These are phyloP conservation scores for Capsicum baccatum DNA, from an alignment of 257 asterid species.

Conservation along the genomic window DNA sequence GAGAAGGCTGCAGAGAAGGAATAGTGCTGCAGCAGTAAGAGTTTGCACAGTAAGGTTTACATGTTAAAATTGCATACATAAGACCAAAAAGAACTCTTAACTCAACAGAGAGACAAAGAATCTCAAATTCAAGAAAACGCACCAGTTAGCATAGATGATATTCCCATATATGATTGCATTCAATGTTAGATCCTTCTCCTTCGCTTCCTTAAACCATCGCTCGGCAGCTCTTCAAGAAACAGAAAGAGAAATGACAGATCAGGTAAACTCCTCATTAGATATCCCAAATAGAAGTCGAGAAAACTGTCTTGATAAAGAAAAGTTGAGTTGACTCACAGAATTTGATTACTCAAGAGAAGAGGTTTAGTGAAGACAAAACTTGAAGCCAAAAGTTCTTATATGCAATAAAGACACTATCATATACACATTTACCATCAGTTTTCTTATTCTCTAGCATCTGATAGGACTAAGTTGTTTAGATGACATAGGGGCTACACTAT, in stretches of 20 bases:
- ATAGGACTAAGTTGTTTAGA: not conserved
- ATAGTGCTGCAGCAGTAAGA: not conserved
- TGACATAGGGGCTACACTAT: not conserved
- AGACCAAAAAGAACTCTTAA: not conserved
- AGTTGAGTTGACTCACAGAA: not conserved
- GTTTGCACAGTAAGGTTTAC: not conserved
- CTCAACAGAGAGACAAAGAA: not conserved
- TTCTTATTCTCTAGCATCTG: not conserved
- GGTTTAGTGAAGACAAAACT: conserved; percentile 2
- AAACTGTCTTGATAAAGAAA: not conserved
- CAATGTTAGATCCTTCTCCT: conserved; percentile 60
- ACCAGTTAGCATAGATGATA: conserved; percentile 90
- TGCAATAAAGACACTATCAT: not conserved
- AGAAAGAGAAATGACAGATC: conserved; percentile 36
- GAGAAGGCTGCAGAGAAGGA: not conserved
- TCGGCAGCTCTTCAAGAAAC: conserved; percentile 86
- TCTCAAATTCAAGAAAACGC: conserved; percentile 33
- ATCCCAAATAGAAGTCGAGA: not conserved
- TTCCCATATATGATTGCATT: conserved; percentile 88
- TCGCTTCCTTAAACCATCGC: conserved; percentile 92
- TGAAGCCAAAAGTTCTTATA: not conserved
- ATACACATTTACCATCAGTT: not conserved
- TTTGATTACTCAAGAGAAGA: not conserved
- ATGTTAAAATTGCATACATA: not conserved
- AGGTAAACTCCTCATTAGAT: not conserved